Evolutionary conservation across 768 basidiomycete genomes (phyloP), one percentile per base, ranked within the genome.

Genomic region (Lactifluus echinatus): DNA sequence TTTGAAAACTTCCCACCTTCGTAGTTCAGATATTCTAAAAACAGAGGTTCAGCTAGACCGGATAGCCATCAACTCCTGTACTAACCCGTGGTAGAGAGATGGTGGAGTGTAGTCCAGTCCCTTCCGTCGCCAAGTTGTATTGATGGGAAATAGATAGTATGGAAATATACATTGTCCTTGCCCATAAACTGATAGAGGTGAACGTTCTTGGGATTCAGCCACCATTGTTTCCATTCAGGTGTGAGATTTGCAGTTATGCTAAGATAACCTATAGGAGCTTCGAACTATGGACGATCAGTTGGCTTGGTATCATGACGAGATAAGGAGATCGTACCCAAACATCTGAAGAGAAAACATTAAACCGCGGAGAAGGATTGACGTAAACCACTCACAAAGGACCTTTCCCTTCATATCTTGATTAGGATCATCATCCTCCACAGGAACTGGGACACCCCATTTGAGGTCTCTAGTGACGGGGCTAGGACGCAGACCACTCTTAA

Each of bases 1-100:
- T 99, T 99, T 40, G 93, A 96, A 78, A 99, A 99, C 69, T 99
- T 99, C 37, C 94, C 94, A 26, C 93, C 91, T 69, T 99, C 96
- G 70, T 98, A 98, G 67, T 98, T 97, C 64, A 98, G 76, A 69
- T 94, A 97, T 70, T 99, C 95, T 95, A 64, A 31, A 54, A 43
- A 50, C 17, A 26, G 26, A 26, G 26, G 21, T 15, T 47, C 19
- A 57, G 24, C 12, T 24, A 34, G 19, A 15, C 23, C 15, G 23
- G n/a, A 23, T 40, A 12, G 21, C 28, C 10, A 52, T 5, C n/a
- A 44, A 17, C 47, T 29, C 17, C n/a, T 17, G 33, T 21, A 63
- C 79, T 60, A 56, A 93, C 94, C 94, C 34, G 96, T 99, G 1
- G 93, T 93, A 3, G 93, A 95, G 48, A 99, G 74, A 72, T 96